Conservation (phyloP, 2,329 filamentous ascomycete species). For the Talaromyces albobiverticillius region DNA sequence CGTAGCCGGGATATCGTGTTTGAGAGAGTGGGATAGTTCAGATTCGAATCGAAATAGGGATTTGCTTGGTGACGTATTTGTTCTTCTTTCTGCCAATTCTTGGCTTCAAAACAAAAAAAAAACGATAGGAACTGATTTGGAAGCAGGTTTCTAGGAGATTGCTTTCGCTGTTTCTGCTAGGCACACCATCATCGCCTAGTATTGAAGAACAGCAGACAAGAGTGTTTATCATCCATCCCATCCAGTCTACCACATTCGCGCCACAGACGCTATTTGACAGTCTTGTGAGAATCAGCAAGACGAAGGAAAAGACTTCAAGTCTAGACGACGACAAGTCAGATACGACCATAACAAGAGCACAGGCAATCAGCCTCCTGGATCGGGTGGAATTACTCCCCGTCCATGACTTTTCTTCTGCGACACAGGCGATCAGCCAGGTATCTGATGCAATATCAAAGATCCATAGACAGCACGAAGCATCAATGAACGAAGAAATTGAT, state of each 20-base stretch:
- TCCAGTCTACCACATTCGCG: constrained; percentile 27
- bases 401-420: constrained; percentile 27
- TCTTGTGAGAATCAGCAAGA: constrained; percentile 19
- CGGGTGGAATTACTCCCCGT: constrained; percentile 33
- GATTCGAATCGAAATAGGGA: constrained; percentile 21
- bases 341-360: constrained; percentile 17
- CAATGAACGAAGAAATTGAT: background rate
- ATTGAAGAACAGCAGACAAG: constrained; percentile 14
- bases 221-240: constrained; percentile 35
- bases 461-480: constrained; percentile 13
- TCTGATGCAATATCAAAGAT: constrained; percentile 24
- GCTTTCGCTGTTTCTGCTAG: background rate
- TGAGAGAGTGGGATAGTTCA: constrained; percentile 19
- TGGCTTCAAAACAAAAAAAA: background rate
- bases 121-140: background rate
- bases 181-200: too few relatives aligned
- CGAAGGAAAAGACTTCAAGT: background rate
- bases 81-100: background rate
- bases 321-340: background rate
- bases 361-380: constrained; percentile 32
- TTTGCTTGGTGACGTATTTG: constrained; percentile 28
- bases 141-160: constrained; percentile 3
- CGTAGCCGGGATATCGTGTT: constrained; percentile 32
- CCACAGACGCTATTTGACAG: constrained; percentile 29
- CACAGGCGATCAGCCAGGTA: constrained; percentile 30